Percentiles rank a stretch among this genome's conserved stretches.
Evolutionary conservation across 805 yeast genomes (phyloP).

Genomic region (Pichia sporocuriosa): DNA sequence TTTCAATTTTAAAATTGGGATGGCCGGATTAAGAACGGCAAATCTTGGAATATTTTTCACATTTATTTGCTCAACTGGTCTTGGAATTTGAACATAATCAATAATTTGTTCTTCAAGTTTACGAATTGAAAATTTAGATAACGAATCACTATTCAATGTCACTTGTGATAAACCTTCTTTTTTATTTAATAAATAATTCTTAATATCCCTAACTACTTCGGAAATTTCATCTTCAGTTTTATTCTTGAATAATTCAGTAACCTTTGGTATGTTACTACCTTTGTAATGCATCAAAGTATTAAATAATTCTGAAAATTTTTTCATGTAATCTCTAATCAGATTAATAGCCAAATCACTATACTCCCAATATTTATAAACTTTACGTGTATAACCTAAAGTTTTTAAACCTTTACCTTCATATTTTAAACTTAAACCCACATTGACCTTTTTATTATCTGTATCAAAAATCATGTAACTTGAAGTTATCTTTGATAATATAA

Average conservation of each 20-base stretch:
- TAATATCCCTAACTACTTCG: constrained; percentile 30
- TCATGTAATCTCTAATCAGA: constrained; percentile 54
- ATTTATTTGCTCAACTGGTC: constrained; percentile 44
- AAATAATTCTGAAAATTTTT: constrained; percentile 58
- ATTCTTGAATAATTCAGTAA: constrained; percentile 32
- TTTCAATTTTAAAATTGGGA: constrained; percentile 63
- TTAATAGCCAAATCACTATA: constrained; percentile 69
- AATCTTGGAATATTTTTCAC: constrained; percentile 77
- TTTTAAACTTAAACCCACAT: constrained; percentile 80
- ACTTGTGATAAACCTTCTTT: constrained; percentile 49
- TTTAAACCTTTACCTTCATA: constrained; percentile 73
- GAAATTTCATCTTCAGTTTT: constrained; percentile 39
- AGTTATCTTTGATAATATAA: constrained; percentile 71
- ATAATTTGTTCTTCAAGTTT: constrained; percentile 60
- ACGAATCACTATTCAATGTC: constrained; percentile 68
- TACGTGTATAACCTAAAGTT: constrained; percentile 81
- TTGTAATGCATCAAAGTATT: constrained; percentile 22
- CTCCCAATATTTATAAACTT: constrained; percentile 67
- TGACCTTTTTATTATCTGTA: constrained; percentile 43
- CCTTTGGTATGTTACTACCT: constrained; percentile 32
- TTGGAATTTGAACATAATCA: constrained; percentile 38
- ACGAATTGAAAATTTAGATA: constrained; percentile 57
- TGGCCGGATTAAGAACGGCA: constrained; percentile 72
- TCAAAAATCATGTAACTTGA: constrained; percentile 61
- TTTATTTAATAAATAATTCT: constrained; percentile 42